Evolutionary conservation across 495 filamentous ascomycete species (phyloP), one percentile per base, ranked within the genome.

Genomic region (Rostrohypoxylon terebratum): DNA sequence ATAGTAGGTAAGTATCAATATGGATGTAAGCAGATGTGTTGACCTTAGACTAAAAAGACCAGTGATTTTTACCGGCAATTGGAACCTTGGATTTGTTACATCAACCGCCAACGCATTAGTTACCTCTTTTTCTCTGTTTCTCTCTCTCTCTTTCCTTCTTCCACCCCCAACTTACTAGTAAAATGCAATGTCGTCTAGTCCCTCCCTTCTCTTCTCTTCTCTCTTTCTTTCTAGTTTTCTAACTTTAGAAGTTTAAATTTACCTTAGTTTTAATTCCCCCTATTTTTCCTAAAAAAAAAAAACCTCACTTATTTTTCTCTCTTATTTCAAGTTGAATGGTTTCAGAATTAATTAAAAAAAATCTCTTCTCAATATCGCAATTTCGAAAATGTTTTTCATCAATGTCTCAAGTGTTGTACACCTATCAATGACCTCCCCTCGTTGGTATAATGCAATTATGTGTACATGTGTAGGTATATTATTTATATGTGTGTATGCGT

Each of bases 401-500:
- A 28, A 21, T 60, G 36, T 68, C 53, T 6, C n/a, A n/a, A n/a
- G n/a, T 54, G 42, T 9, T 47, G 20, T 53, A 36, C 48, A 44
- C 48, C 42, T 62, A 42, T 57, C n/a, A 66, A 48, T 10, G 50
- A 66, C 48, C 40, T 54, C 21, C 18, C 31, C 54, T 34, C 21
- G 14, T 33, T 7, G 21, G 25, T 33, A 58, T 45, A 40, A 53
- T 53, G n/a, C 10, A 23, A 14, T 20, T 45, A 59, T 69, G 57
- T 61, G 59, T 53, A 31, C 42, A 45, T 64, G 54, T 71, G 68
- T 28, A 28, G 28, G 28, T 73, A 63, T 72, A 53, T 72, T 66
- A 74, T 74, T 70, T 67, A 59, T 69, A 65, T 73, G 66, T 71
- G 48, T 63, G 55, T 69, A 69, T 76, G 65, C 57, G 69, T 75